Evolutionary conservation across 345 rosid species (phyloP), one percentile per base, ranked within the genome.

Genomic region (Stellera chamaejasme): DNA sequence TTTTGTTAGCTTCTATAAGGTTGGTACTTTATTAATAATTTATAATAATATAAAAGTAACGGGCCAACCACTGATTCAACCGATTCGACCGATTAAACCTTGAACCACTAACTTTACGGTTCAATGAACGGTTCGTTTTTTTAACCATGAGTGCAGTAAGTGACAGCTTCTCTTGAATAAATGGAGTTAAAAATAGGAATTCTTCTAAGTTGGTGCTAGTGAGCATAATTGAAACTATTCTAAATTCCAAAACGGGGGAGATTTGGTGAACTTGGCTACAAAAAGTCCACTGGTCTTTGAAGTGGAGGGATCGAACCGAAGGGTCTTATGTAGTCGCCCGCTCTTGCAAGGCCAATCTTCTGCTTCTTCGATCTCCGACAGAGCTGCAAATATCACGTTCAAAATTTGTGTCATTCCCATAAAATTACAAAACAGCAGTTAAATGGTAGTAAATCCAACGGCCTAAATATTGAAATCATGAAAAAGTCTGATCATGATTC

Each of bases 231-330:
- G 23, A 19, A 19, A 19, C 23, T 19, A 19, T 19, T 5, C 49
- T 46, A 15, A 46, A 13, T 2, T 63, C 57, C 61, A n/a, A 19
- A 19, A 19, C 1, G 41, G 5, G 45, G 66, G 68, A 43, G 70
- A 59, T 71, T 88, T 93, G 47, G 69, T 78, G 66, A 93, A 75
- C 63, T 75, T 93, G 4, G 88, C 97, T 6, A 92, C 68, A 48
- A 89, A 92, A 50, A 92, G 98, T 50, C 98, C 98, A 60, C 97
- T 92, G 41, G 99, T 92, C 76, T 79, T 78, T 48, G 99, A 93
- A 27, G 86, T 78, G 9, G 66, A 65, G 13, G 99, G 94, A 69
- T 84, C 94, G 54, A 93, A 93, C 47, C 97, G 91, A 52, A 82
- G 62, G 48, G 91, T 89, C 67, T 74, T 81, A n/a, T 83, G 81